Evolutionary conservation across 1,284 basidiomycete genomes (phyloP), one percentile per base, ranked within the genome.

Genomic region (Afroboletus lepidellus): DNA sequence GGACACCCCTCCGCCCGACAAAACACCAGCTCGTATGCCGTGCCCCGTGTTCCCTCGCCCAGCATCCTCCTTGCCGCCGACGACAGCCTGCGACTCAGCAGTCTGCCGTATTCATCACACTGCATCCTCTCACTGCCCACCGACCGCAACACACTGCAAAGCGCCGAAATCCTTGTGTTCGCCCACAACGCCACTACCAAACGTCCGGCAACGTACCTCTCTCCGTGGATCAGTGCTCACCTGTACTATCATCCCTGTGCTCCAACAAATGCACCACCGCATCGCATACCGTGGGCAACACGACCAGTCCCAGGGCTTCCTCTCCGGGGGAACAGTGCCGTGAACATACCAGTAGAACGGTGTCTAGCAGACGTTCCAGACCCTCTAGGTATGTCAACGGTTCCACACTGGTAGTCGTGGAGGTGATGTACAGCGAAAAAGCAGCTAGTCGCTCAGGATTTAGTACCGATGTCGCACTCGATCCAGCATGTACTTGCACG

Each of bases 281-380:
- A 41, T 63, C 57, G 54, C 79, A 86, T 48, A 87, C 66, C 7
- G 69, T 63, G 9, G 79, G 74, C 41, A 74, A 74, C 12, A 77
- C 65, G 23, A 83, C 57, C 34, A 84, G 57, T 13, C 77, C 77
- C 23, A 85, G 67, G 3, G 76, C 65, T 50, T 78, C 77, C 30
- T 81, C 76, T 36, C 76, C 74, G 27, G 65, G 73, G 12, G 68
- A 34, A 53, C 74, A 75, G 27, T 77, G 67, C 36, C 66, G 70
- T 25, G 72, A 70, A 29, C 80, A 59, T 36, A 82, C 76, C 27
- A 79, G 64, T 11, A 81, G 55, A 5, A 83, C 62, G 1, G 71
- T 67, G 50, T 83, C 78, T 29, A 77, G 68, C 41, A 88, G 62
- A 58, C 77, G 74, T 48, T 79, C 71, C 78, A 82, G 82, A 34